Conservation (phyloP, 768 basidiomycete species). For the Hemileccinum rubropunctum region DNA sequence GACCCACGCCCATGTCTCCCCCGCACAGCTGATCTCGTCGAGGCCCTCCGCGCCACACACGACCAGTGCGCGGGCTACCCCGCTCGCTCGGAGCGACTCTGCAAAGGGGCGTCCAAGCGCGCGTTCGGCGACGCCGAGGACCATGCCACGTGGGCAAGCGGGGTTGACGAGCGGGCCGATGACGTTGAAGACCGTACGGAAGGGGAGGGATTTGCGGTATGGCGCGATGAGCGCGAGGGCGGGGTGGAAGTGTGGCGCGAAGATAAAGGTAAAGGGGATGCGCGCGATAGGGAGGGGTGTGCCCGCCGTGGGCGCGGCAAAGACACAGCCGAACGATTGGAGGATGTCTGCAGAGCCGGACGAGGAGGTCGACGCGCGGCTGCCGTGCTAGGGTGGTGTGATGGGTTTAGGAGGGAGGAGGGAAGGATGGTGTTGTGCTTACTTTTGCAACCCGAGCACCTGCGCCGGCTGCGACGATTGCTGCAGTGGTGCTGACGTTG, state of each 20-base stretch:
- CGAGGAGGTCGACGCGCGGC: conserved; percentile 86
- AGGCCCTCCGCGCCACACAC: conserved; percentile 91
- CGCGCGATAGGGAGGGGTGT: conserved; percentile 48
- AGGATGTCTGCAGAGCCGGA: conserved; percentile 95
- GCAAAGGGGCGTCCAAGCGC: conserved; percentile 84
- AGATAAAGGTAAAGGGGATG: conserved; percentile 87
- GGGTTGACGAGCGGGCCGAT: conserved; percentile 95
- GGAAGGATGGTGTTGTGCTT: conserved; percentile 23
- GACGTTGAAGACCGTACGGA: conserved; percentile 95
- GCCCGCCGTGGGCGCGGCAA: conserved; percentile 55
- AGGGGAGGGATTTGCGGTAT: conserved; percentile 81
- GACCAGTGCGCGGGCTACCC: conserved; percentile 82
- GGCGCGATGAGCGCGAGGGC: conserved; percentile 79
- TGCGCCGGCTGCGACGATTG: conserved; percentile 90
- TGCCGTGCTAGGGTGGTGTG: conserved; percentile 67
- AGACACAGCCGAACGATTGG: conserved; percentile 76
- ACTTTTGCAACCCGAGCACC: conserved; percentile 94
- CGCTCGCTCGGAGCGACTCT: conserved; percentile 63
- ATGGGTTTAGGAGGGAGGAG: background rate
- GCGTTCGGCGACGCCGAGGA: conserved; percentile 84
- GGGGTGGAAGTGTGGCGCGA: conserved; percentile 93
- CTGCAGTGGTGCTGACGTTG: conserved; percentile 96
- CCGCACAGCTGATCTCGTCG: conserved; percentile 95
- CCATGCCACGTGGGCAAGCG: conserved; percentile 80
- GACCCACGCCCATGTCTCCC: conserved; percentile 83